Evolutionary conservation across 129 eudicot species (phyloP).

Genomic region (Lonicera japonica): DNA sequence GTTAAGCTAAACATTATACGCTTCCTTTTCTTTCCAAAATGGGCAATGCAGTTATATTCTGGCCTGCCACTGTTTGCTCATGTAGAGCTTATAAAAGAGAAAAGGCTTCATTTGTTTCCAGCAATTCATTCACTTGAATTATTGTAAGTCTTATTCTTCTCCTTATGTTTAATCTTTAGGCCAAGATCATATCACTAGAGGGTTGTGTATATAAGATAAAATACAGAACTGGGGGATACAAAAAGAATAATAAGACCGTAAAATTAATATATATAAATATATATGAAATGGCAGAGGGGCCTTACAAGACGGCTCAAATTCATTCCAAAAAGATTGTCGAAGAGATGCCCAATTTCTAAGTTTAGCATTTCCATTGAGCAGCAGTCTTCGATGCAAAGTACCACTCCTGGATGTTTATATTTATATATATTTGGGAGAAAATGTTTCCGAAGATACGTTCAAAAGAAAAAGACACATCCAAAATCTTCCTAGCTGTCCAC

Average conservation of each 20-base stretch:
- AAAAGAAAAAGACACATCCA: neutral
- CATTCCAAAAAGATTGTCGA: too few species aligned
- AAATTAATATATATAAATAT: too few species aligned
- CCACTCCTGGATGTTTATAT: too few species aligned
- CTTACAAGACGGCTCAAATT: too few species aligned
- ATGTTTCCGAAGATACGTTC: neutral
- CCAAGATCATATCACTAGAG: too few species aligned
- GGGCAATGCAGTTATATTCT: constrained; percentile 56
- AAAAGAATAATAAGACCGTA: too few species aligned
- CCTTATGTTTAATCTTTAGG: too few species aligned
- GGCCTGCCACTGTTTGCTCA: constrained; percentile 67
- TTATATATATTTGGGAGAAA: neutral
- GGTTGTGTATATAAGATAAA: too few species aligned
- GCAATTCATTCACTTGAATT: constrained; percentile 54
- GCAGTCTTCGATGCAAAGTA: too few species aligned
- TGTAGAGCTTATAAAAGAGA: constrained; percentile 56
- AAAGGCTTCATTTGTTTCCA: constrained; percentile 61
- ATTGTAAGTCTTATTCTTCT: constrained; percentile 42
- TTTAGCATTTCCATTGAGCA: neutral
- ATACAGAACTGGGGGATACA: too few species aligned
- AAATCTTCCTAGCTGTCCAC: neutral
- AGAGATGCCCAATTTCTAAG: too few species aligned
- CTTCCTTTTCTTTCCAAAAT: neutral
- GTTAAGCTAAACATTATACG: constrained; percentile 1
- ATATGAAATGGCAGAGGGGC: too few species aligned